Base-by-base conservation (phyloP, 2,329 filamentous ascomycete genomes). In the Harringtonia aguacate region DNA sequence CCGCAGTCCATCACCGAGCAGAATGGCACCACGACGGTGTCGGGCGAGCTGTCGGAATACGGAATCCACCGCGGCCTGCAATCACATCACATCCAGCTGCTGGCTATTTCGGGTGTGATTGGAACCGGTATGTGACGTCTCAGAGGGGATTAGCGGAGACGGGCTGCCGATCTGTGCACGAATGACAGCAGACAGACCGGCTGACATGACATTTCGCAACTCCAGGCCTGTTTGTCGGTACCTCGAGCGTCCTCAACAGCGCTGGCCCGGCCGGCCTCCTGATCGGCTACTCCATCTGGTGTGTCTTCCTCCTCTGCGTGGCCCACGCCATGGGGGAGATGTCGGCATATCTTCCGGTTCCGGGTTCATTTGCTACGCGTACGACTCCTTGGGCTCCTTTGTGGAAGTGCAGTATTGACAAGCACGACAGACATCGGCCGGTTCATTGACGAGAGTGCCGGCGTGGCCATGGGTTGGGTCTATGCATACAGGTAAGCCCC, bases 321-420 rank as follows among this genome's bases (percentile, higher is more conserved):
- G 44, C 44, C 7, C 44, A 46, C 31, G 44, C 44, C 18, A 46
- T 43, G 44, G 44, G 44, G 18, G 40, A 46, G 20, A 46, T 46
- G 44, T 43, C 44, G 13, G 44, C 33, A 27, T 40, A 43, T 29
- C 39, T 39, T n/a, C 40, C 44, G 33, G 33, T 46, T 14, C 40
- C 40, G 4, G 40, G 40, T 4, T 42, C 40, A 24, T 42, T 42
- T 42, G 30, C 36, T 15, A 38, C 36, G 10, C 36, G 36, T 38
- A 38, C n/a, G 36, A 30, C 28, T 30, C 28, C 14, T 14, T 30
- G 28, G 28, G 8, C 28, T 30, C 28, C 28, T 30, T 34, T n/a
- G 15, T 22, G 35, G 35, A 9, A 7, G 8, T 36, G 21, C 17
- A 36, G 35, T 21, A 36, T 18, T 36, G 12, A 36, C 15, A 36